Conservation (phyloP, 1,284 basidiomycete species). For the Leccinum subfulvum region DNA sequence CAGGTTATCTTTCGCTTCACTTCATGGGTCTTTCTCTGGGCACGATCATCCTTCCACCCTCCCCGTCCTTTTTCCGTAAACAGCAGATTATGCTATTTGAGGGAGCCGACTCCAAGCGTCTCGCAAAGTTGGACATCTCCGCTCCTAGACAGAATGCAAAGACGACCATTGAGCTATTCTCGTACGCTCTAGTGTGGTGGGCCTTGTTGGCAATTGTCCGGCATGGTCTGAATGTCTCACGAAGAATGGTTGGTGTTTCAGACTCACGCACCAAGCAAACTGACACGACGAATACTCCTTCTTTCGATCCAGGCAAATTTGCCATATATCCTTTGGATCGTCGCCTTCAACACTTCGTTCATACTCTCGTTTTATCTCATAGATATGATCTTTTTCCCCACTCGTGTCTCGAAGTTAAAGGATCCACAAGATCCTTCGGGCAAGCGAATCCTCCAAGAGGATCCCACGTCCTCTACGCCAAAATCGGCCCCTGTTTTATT, state of each 20-base stretch:
- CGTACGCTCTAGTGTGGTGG: slow-evolving; percentile 84
- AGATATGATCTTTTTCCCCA: slow-evolving; percentile 68
- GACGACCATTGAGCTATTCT: slow-evolving; percentile 72
- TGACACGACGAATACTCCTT: not conserved
- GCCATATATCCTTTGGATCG: slow-evolving; percentile 87
- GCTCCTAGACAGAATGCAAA: slow-evolving; percentile 59
- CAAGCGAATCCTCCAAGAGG: slow-evolving; percentile 32
- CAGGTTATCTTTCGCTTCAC: slow-evolving; percentile 90
- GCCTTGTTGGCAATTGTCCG: slow-evolving; percentile 45
- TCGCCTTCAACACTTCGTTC: slow-evolving; percentile 88
- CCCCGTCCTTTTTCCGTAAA: slow-evolving; percentile 70
- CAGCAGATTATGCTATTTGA: slow-evolving; percentile 30
- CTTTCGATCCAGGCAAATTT: slow-evolving; percentile 68
- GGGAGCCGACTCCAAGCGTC: slow-evolving; percentile 6
- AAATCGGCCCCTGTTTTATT: slow-evolving; percentile 58
- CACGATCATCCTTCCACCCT: slow-evolving; percentile 76
- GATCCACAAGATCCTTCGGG: slow-evolving; percentile 32
- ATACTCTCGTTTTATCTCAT: slow-evolving; percentile 79
- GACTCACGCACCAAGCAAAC: not conserved
- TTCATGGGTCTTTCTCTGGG: slow-evolving; percentile 83
- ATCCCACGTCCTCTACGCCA: slow-evolving; percentile 19
- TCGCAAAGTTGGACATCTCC: slow-evolving; percentile 22
- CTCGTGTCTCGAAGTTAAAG: slow-evolving; percentile 32
- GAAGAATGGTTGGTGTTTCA: slow-evolving; percentile 63
- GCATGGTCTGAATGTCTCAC: slow-evolving; percentile 56